Conservation (phyloP, 1,284 basidiomycete species). For the Ustilago loliicola region DNA sequence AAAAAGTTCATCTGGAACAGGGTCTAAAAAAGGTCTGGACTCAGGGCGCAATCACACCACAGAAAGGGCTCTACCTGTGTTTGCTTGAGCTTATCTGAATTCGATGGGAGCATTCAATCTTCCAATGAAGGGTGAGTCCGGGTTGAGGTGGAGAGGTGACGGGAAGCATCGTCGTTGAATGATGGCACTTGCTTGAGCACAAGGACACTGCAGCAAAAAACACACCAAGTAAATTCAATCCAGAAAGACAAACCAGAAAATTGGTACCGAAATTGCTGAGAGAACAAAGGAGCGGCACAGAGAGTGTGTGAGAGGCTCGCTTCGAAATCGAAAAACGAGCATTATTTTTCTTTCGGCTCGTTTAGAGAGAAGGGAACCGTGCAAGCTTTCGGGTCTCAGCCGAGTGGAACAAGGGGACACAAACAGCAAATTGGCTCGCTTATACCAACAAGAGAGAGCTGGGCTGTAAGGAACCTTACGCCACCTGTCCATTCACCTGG, state of each 20-base stretch:
- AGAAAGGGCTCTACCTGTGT: too few relatives aligned
- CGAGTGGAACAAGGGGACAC: background rate
- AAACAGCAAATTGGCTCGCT: background rate
- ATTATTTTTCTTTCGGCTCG: conserved; percentile 5
- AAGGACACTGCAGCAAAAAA: too few relatives aligned
- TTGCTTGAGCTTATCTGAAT: too few relatives aligned
- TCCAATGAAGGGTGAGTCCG: too few relatives aligned
- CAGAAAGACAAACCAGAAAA: background rate
- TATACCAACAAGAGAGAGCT: background rate
- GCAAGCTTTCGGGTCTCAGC: conserved; percentile 5
- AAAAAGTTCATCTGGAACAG: background rate
- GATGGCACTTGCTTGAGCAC: too few relatives aligned
- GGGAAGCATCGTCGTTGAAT: too few relatives aligned
- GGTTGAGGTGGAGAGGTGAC: too few relatives aligned
- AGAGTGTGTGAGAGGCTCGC: background rate
- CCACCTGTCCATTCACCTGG: background rate
- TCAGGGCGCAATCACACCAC: too few relatives aligned
- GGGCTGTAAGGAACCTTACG: background rate
- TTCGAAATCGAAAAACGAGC: conserved; percentile 4
- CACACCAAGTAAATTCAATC: background rate
- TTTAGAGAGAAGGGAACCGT: background rate
- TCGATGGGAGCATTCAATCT: too few relatives aligned
- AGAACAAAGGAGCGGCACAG: background rate
- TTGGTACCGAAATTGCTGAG: background rate
- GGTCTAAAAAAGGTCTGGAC: too few relatives aligned